phyloP scores from a whole-genome alignment of 2,329 filamentous ascomycete species.

The Ilyonectria sp. region DNA sequence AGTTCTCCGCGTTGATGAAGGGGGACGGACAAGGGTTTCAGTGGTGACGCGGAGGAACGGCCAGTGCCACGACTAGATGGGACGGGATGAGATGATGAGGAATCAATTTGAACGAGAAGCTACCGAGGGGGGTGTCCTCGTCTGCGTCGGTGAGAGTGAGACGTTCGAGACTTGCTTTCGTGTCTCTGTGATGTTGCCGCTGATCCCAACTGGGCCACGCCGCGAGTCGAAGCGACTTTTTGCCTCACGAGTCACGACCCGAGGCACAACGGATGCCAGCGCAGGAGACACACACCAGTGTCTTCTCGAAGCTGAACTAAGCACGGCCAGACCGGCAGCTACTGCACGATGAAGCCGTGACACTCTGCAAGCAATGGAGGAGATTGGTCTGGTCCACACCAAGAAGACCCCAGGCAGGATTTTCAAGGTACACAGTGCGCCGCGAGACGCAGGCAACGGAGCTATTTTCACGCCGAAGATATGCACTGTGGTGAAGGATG shows the following conservation, averaged over 20 bases:
- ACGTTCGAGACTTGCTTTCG: background rate
- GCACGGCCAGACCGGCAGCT: constrained; percentile 46
- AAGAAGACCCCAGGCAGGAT: constrained; percentile 12
- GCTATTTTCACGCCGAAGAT: constrained; percentile 1
- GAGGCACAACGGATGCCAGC: constrained; percentile 10
- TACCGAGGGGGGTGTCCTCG: constrained; percentile 11
- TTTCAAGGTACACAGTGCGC: constrained; percentile 42
- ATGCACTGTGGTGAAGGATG: constrained; percentile 43
- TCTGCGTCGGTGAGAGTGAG: constrained; percentile 3
- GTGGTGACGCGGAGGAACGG: background rate
- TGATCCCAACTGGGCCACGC: background rate
- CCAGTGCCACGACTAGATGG: background rate
- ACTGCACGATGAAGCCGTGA: constrained; percentile 47
- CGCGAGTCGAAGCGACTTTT: background rate
- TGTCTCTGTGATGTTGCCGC: constrained; percentile 1
- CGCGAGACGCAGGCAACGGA: background rate
- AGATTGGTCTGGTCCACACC: constrained; percentile 13
- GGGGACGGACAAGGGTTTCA: constrained; percentile 9
- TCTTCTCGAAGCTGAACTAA: constrained; percentile 46
- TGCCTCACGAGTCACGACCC: constrained; percentile 18
- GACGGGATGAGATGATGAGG: constrained; percentile 22
- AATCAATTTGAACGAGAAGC: constrained; percentile 3
- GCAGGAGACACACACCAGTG: constrained; percentile 34
- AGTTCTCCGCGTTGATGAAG: constrained; percentile 46
- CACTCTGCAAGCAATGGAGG: constrained; percentile 17